These are phyloP conservation scores for Neurospora sp. DNA, from an alignment of 495 filamentous ascomycete species.

Conservation along the genomic window DNA sequence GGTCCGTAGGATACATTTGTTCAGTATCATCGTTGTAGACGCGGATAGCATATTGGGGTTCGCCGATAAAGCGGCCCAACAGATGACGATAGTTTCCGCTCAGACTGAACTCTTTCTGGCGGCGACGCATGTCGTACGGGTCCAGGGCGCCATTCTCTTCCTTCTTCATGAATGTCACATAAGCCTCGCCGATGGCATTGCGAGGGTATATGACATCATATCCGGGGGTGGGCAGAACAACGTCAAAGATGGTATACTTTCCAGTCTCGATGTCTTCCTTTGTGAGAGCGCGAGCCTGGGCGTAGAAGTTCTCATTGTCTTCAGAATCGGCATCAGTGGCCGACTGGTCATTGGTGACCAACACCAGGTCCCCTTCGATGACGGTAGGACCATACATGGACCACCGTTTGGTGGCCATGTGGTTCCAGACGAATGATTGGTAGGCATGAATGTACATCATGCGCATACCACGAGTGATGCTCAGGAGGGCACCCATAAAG, in stretches of 20 bases:
- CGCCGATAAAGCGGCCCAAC: constrained; percentile 52
- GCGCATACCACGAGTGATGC: constrained; percentile 66
- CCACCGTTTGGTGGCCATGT: constrained; percentile 69
- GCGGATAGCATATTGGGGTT: constrained; percentile 53
- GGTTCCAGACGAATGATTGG: constrained; percentile 90
- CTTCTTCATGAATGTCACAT: constrained; percentile 71
- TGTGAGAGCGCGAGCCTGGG: constrained; percentile 64
- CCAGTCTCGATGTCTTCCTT: constrained; percentile 70
- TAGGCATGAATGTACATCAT: constrained; percentile 96
- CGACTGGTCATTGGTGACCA: constrained; percentile 35
- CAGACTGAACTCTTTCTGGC: constrained; percentile 78
- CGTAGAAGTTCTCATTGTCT: constrained; percentile 18
- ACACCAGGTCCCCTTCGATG: constrained; percentile 77
- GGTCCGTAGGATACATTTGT: constrained; percentile 79
- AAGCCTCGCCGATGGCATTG: constrained; percentile 74
- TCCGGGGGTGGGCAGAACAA: constrained; percentile 91
- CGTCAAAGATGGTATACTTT: constrained; percentile 71
- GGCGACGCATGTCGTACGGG: constrained; percentile 78
- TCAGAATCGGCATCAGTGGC: constrained; percentile 4
- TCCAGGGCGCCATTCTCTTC: constrained; percentile 66
- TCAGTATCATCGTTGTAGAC: constrained; percentile 60
- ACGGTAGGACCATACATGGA: constrained; percentile 57
- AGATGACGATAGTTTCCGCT: constrained; percentile 81
- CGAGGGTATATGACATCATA: constrained; percentile 80
- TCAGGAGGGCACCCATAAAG: constrained; percentile 66